phyloP scores from a whole-genome alignment of 1,284 basidiomycete species.

The Tilletia indica region DNA sequence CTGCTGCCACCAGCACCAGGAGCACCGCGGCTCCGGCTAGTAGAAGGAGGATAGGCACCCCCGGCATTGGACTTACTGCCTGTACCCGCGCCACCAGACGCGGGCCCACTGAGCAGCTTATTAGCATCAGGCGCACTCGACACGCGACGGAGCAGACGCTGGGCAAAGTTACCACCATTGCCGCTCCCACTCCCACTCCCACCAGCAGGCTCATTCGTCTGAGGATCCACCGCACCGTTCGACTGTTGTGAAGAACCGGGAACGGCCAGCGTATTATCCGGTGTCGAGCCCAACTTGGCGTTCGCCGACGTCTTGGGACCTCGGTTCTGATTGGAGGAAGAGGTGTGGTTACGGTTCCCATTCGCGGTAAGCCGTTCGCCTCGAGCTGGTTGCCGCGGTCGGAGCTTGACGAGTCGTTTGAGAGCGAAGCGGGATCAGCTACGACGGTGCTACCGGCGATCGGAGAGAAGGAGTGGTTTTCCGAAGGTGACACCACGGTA shows the following conservation, averaged over 20 bases:
- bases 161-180: conserved; percentile 58
- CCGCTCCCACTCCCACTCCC: conserved; percentile 7
- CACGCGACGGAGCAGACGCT: conserved; percentile 85
- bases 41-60: conserved; percentile 22
- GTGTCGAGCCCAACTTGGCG: conserved; percentile 1
- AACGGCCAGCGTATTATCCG: not conserved
- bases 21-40: conserved; percentile 13
- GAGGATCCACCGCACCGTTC: not conserved
- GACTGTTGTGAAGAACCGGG: not conserved
- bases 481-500: not conserved
- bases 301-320: conserved; percentile 19
- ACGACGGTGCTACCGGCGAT: conserved; percentile 44
- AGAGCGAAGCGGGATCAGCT: conserved; percentile 44
- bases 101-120: conserved; percentile 67
- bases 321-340: not conserved
- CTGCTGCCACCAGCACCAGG: conserved; percentile 20
- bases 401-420: conserved; percentile 44
- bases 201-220: conserved; percentile 14
- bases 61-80: conserved; percentile 18
- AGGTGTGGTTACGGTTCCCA: not conserved
- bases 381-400: conserved; percentile 25
- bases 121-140: conserved; percentile 96
- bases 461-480: conserved; percentile 31
- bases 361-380: not conserved
- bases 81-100: conserved; percentile 24